Evolutionary conservation across 2,329 filamentous ascomycete species (phyloP), one percentile per base, ranked within the genome.

Genomic region (Stachybotrys echinatus): DNA sequence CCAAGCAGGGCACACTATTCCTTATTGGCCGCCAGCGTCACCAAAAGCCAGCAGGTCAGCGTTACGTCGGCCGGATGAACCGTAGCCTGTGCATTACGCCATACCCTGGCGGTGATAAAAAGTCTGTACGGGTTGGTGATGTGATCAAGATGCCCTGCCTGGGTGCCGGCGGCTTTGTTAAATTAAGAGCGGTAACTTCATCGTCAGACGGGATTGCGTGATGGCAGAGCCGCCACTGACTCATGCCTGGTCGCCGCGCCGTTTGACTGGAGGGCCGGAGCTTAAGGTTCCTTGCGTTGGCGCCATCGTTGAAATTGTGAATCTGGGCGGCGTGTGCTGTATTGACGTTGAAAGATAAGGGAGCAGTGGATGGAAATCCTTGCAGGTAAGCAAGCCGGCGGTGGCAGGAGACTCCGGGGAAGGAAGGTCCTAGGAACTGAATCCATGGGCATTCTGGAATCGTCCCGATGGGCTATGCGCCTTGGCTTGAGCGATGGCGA

Each of bases 401-500:
- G 27, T 5, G 27, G 3, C 14, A 14, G 27, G 27, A 34, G 27
- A 8, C 27, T 14, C 10, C 14, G 10, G 14, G 27, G 27, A 34
- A 14, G 10, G 27, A n/a, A n/a, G n/a, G n/a, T n/a, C n/a, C n/a
- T n/a, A n/a, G n/a, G n/a, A n/a, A n/a, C n/a, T n/a, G n/a, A n/a
- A n/a, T n/a, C 27, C 10, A 8, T 14, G 27, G 27, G 27, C 3
- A 8, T 34, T 34, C 5, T 34, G 10, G 27, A 34, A 34, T 34
- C 5, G 27, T 34, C 27, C 27, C 27, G 27, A 34, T 34, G 10
- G 14, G 27, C 27, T 14, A 34, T 3, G 27, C 14, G 27, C 27
- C n/a, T n/a, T 10, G 27, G 27, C 27, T 34, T 40, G 17, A n/a
- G 38, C 38, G 38, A 46, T 46, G 44, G 44, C 44, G 44, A 46